phyloP scores from a whole-genome alignment of 176 grass and related monocot species.

The Avena eriantha region DNA sequence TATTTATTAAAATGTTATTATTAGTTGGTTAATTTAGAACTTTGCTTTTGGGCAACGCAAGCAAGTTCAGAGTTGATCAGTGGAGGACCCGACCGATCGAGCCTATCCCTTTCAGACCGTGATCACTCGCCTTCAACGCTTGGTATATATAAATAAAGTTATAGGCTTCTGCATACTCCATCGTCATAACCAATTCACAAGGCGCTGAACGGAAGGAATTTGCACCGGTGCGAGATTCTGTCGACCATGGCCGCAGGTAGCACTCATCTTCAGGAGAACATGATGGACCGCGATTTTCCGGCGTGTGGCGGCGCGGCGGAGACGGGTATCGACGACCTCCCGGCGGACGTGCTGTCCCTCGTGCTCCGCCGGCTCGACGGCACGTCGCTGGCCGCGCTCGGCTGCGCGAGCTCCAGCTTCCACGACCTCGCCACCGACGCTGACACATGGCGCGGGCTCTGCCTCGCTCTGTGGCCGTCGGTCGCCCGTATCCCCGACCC shows the following conservation, averaged over 20 bases:
- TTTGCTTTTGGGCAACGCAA: conserved; percentile 40
- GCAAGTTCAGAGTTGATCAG: conserved; percentile 2
- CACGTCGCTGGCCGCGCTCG: conserved; percentile 64
- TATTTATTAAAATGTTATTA: too few species aligned
- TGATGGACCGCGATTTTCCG: conserved; percentile 1
- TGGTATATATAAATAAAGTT: background rate
- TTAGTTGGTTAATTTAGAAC: background rate
- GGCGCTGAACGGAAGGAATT: background rate
- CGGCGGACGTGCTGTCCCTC: conserved; percentile 61
- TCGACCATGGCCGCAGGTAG: background rate
- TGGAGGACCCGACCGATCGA: background rate
- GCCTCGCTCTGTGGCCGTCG: conserved; percentile 75
- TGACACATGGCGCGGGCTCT: conserved; percentile 67
- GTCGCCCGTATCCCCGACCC: conserved; percentile 25
- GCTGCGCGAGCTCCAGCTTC: conserved; percentile 62
- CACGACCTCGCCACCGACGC: conserved; percentile 55
- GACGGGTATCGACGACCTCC: conserved; percentile 69
- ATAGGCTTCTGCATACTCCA: background rate
- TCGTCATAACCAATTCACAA: background rate
- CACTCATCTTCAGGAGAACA: background rate
- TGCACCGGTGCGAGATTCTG: conserved; percentile 16
- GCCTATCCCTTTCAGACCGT: conserved; percentile 43
- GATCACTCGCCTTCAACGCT: conserved; percentile 23
- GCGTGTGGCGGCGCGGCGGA: background rate
- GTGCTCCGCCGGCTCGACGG: conserved; percentile 71